These are phyloP conservation scores for Rhizopogon sp. DNA, from an alignment of 768 basidiomycete species.

Conservation along the genomic window DNA sequence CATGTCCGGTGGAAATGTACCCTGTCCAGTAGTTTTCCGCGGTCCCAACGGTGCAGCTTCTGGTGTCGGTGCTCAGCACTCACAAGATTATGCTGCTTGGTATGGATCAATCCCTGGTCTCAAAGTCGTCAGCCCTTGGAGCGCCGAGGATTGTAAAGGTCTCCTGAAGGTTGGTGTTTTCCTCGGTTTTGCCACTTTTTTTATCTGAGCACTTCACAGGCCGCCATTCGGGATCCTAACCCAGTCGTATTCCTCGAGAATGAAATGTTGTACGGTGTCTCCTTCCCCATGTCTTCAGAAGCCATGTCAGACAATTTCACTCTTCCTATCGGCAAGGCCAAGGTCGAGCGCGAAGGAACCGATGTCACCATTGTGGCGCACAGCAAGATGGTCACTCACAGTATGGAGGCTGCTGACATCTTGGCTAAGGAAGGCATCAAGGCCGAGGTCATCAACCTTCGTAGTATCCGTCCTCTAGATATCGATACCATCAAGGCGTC, in stretches of 20 bases:
- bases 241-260: slow-evolving; percentile 99
- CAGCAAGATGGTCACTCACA: slow-evolving; percentile 96
- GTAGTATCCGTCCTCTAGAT: slow-evolving; percentile 93
- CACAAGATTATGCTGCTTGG: slow-evolving; percentile 97
- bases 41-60: slow-evolving; percentile 98
- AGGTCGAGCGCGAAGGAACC: slow-evolving; percentile 88
- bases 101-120: slow-evolving; percentile 90
- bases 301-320: slow-evolving; percentile 95
- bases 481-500: slow-evolving; percentile 96
- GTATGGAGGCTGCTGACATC: slow-evolving; percentile 88
- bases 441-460: slow-evolving; percentile 96
- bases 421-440: slow-evolving; percentile 96
- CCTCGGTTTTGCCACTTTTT: background rate
- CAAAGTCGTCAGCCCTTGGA: slow-evolving; percentile 98
- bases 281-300: slow-evolving; percentile 93
- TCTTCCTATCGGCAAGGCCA: slow-evolving; percentile 95
- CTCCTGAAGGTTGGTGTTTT: slow-evolving; percentile 72
- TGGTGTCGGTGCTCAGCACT: slow-evolving; percentile 96
- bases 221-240: slow-evolving; percentile 97
- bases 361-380: slow-evolving; percentile 97
- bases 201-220: slow-evolving; percentile 33
- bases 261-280: slow-evolving; percentile 97
- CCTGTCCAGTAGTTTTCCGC: slow-evolving; percentile 98
- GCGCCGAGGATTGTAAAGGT: slow-evolving; percentile 98
- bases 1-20: slow-evolving; percentile 99